Percentiles rank a stretch among this genome's conserved stretches.
These are phyloP conservation scores for Epichloe baconii DNA, from an alignment of 2,329 filamentous ascomycete genomes.

Conservation along the genomic window DNA sequence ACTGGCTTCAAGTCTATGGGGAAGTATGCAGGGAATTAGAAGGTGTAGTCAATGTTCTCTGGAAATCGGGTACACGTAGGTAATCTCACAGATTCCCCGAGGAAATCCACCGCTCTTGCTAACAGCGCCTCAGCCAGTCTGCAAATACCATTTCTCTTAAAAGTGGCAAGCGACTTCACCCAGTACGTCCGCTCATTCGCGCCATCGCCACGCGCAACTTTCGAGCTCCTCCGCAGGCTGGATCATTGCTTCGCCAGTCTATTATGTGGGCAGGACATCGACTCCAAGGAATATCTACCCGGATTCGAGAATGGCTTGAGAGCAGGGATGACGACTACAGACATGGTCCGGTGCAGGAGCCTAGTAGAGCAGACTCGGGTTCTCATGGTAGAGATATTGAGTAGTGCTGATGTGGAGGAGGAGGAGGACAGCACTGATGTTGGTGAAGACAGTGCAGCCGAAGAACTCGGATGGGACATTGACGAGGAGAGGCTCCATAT, in stretches of 20 bases:
- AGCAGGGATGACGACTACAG: constrained; percentile 60
- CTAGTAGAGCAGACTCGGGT: constrained; percentile 66
- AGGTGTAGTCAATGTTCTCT: constrained; percentile 63
- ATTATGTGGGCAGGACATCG: constrained; percentile 51
- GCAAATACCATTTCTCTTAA: constrained; percentile 74
- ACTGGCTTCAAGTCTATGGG: constrained; percentile 45
- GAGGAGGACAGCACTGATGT: constrained; percentile 6
- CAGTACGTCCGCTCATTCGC: constrained; percentile 62
- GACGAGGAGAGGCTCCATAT: constrained; percentile 45
- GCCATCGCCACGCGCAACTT: constrained; percentile 46
- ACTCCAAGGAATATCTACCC: constrained; percentile 51
- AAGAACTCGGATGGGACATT: constrained; percentile 21
- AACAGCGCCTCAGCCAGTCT: constrained; percentile 46
- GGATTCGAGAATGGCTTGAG: constrained; percentile 52
- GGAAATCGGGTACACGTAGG: constrained; percentile 79
- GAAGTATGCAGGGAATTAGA: constrained; percentile 66
- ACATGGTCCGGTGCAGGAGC: constrained; percentile 79
- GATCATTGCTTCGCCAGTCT: constrained; percentile 75
- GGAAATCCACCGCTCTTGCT: background rate
- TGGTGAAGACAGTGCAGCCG: constrained; percentile 18
- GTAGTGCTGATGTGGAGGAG: constrained; percentile 24
- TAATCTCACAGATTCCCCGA: background rate
- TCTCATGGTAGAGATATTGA: constrained; percentile 55
- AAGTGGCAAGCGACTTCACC: constrained; percentile 58
- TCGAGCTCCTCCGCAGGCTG: constrained; percentile 61